Evolutionary conservation across 345 rosid species (phyloP).

Genomic region (Eucalyptus curtisii): DNA sequence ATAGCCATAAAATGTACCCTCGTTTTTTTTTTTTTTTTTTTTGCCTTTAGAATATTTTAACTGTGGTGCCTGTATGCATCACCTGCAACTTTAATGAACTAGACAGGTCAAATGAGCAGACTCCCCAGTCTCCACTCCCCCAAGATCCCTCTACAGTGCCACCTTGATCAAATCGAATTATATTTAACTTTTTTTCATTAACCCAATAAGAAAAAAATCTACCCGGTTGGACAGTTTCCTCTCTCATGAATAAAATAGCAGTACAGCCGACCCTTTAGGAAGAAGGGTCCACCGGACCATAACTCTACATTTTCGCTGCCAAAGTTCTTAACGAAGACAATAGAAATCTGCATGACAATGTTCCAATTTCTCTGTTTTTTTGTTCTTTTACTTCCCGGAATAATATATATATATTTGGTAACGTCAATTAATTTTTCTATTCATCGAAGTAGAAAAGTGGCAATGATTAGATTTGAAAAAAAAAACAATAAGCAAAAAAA

Average conservation of each 20-base stretch:
- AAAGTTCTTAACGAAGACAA: neutral
- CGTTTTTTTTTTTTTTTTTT: too few species aligned
- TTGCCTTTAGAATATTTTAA: neutral
- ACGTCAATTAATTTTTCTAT: too few species aligned
- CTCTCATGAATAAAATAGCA: neutral
- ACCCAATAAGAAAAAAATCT: neutral
- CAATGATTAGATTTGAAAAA: too few species aligned
- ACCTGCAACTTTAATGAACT: neutral
- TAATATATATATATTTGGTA: too few species aligned
- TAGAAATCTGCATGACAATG: too few species aligned
- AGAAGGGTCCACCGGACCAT: neutral
- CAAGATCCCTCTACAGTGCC: neutral
- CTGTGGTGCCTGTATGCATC: neutral
- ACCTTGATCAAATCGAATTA: too few species aligned
- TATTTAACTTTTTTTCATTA: neutral
- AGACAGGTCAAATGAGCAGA: neutral
- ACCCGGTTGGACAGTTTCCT: accelerated
- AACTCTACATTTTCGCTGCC: neutral
- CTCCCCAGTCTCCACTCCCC: neutral
- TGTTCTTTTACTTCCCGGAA: accelerated
- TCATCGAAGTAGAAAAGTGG: too few species aligned
- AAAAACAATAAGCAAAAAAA: too few species aligned
- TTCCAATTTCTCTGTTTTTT: too few species aligned
- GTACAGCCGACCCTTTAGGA: neutral
- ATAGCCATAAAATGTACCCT: neutral